Conservation (phyloP, 208 protist genomes). For the Trichomonas tenax region DNA sequence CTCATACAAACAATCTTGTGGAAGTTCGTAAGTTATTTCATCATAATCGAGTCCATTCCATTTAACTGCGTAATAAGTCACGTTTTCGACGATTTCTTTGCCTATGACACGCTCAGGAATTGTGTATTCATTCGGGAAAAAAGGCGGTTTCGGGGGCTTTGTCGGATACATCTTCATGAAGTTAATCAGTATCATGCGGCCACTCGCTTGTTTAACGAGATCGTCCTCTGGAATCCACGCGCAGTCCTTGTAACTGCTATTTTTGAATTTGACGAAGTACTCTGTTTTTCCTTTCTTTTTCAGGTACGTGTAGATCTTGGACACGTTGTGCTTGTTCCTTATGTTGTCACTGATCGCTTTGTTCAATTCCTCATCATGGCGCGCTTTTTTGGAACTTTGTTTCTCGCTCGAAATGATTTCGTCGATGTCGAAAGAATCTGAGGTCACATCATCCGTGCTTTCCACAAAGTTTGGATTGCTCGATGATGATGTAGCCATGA, state of each 20-base stretch:
- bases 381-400: no score
- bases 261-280: background rate
- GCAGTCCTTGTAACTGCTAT: background rate
- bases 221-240: background rate
- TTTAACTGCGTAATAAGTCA: slow-evolving; percentile 44
- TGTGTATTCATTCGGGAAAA: background rate
- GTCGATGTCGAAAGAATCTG: no score
- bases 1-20: background rate
- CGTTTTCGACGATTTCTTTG: background rate
- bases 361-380: no score
- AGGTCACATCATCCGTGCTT: no score
- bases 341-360: no score
- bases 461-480: no score
- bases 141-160: background rate
- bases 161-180: background rate
- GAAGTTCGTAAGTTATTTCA: slow-evolving; percentile 46
- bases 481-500: no score
- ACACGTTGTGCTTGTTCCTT: no score
- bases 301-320: background rate
- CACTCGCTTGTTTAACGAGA: background rate
- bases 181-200: background rate
- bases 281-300: background rate
- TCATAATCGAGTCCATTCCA: slow-evolving; percentile 44
- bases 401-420: no score
- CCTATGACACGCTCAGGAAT: background rate